A percentile compares a stretch with the other conserved stretches of the same genome.
phyloP scores from a whole-genome alignment of 1,139 yeast genomes.

The Debaryomycetaceae sp. region DNA sequence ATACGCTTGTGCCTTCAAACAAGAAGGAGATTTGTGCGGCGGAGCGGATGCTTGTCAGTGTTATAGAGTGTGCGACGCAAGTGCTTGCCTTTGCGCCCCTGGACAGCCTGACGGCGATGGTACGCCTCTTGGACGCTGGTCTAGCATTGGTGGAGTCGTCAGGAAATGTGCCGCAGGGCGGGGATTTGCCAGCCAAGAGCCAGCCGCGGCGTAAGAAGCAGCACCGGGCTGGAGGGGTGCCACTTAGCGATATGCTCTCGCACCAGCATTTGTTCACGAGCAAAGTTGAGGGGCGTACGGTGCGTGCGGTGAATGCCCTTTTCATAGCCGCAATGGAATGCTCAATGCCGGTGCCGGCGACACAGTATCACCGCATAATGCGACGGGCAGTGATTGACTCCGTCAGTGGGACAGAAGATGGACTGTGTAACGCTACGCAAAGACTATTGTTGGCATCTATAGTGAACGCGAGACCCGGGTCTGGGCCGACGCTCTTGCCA shows the following conservation, averaged over 20 bases:
- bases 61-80: constrained; percentile 18
- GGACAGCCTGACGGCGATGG: not conserved
- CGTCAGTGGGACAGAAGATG: constrained; percentile 18
- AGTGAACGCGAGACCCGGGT: constrained; percentile 46
- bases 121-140: constrained; percentile 26
- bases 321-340: constrained; percentile 42
- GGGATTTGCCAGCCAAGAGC: constrained; percentile 4
- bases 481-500: constrained; percentile 67
- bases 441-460: constrained; percentile 41
- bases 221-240: constrained; percentile 34
- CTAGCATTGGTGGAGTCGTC: constrained; percentile 26
- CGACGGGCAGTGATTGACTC: constrained; percentile 45
- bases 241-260: constrained; percentile 61
- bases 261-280: constrained; percentile 49
- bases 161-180: constrained; percentile 1
- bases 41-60: constrained; percentile 19
- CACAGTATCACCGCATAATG: constrained; percentile 52
- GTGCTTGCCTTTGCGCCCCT: constrained; percentile 21
- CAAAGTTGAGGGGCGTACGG: constrained; percentile 27
- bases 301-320: constrained; percentile 22
- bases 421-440: too few relatives aligned
- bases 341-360: constrained; percentile 46
- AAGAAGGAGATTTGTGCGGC: constrained; percentile 19
- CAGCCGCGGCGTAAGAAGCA: constrained; percentile 20
- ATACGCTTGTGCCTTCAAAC: constrained; percentile 41